Evolutionary conservation across 768 basidiomycete genomes (phyloP), one percentile per base, ranked within the genome.

Genomic region (Leccinum boreale): DNA sequence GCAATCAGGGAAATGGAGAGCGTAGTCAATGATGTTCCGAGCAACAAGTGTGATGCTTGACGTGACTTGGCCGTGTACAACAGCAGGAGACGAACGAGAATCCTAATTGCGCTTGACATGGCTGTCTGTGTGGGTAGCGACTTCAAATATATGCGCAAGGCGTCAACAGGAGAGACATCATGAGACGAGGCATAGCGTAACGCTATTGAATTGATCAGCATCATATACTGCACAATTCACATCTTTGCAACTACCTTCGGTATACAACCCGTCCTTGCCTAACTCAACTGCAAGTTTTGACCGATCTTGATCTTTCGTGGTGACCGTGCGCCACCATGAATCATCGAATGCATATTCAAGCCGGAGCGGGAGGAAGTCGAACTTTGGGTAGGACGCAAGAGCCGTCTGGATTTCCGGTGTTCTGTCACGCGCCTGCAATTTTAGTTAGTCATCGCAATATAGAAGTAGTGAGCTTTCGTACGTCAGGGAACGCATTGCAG

Each of bases 21-120:
- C 0, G 86, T 84, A 2, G 92, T 92, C n/a, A 92, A 74, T 2
- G 85, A 86, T 14, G 90, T 87, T 60, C 92, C 92, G 12, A 92
- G 79, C 14, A 92, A 76, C 15, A 93, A 76, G 68, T 93, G 90
- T 0, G 91, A 91, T n/a, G 85, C 85, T 4, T 71, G 68, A 4
- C 75, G 79, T 1, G 79, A 76, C 24, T 74, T 72, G 5, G 91
- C 85, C 0, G 87, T 85, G 62, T 89, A 78, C 17, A 92, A 73
- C 24, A 92, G 76, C 12, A 94, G 76, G n/a, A 92, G 72, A 19
- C 90, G 83, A 53, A 78, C 78, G 14, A 93, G 75, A 17, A 74
- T 81, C 47, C 81, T 78, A 48, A 91, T 75, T 1, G 86, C 79
- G 28, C 74, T 81, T 5, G 80, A 76, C 36, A 86, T 70, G 15